These are phyloP conservation scores for Scheffersomyces insectosa DNA, from an alignment of 1,139 yeast species.

Conservation along the genomic window DNA sequence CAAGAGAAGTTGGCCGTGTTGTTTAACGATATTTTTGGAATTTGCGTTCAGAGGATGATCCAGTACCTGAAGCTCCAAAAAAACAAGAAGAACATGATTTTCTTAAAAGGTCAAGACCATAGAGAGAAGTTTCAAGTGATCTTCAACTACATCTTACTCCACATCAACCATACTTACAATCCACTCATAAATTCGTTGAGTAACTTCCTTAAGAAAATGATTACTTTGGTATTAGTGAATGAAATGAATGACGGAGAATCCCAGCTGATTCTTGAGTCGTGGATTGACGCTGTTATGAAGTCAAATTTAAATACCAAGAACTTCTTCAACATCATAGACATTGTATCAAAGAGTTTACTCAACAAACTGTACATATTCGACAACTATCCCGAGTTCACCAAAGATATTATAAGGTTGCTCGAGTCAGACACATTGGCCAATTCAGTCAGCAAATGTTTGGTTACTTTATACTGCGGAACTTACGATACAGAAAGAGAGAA, in stretches of 20 bases:
- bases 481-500: slow-evolving; percentile 17
- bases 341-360: slow-evolving; percentile 41
- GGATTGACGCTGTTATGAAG: slow-evolving; percentile 48
- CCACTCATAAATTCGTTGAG: slow-evolving; percentile 68
- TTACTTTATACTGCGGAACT: slow-evolving; percentile 39
- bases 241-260: slow-evolving; percentile 9
- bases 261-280: slow-evolving; percentile 29
- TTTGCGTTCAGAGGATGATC: slow-evolving; percentile 61
- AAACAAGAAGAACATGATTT: slow-evolving; percentile 5
- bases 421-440: slow-evolving; percentile 64
- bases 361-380: slow-evolving; percentile 42
- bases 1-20: slow-evolving; percentile 15
- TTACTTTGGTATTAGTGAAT: slow-evolving; percentile 36
- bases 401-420: slow-evolving; percentile 49
- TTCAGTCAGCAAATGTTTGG: slow-evolving; percentile 63
- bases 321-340: slow-evolving; percentile 59
- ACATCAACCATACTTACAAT: slow-evolving; percentile 71
- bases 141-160: slow-evolving; percentile 61
- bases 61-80: slow-evolving; percentile 23
- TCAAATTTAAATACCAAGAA: slow-evolving; percentile 55
- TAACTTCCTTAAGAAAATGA: slow-evolving; percentile 56
- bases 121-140: slow-evolving; percentile 10
- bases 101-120: slow-evolving; percentile 2
- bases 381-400: slow-evolving; percentile 45
- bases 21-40: slow-evolving; percentile 60